Evolutionary conservation across 148 eudicot genomes (phyloP), one percentile per base, ranked within the genome.

Genomic region (Persicaria maculosa): DNA sequence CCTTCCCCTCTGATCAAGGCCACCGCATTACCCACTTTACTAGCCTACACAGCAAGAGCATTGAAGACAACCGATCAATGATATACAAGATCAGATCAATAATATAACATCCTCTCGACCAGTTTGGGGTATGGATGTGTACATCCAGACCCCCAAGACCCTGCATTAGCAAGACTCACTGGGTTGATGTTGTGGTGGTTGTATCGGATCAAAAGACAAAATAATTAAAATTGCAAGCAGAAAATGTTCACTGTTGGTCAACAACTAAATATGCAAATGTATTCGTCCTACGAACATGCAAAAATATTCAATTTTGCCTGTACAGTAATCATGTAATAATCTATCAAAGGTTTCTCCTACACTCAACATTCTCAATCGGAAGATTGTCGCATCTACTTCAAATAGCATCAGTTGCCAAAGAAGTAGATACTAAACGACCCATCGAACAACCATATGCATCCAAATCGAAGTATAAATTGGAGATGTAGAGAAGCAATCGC

Each of bases 1-100:
- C 92, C 93, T 81, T 85, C 76, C 52, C 98, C 97, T 82, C 76
- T 90, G 47, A 95, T 84, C 75, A 92, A 80, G 72, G 97, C 93
- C 77, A 92, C 97, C 71, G 97, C 98, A 77, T 86, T 93, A 54
- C 90, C 98, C 78, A 87, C 83, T 77, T 80, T 77, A 68, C 59
- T 71, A 80, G 81, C 88, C 92, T 90, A 81, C 76, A 80, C 40
- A 40, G 40, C 12, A 55, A 1, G 8, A 31, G 45, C 69, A 31
- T 31, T 31, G 1, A 31, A 31, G 36, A 31, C 36, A 1, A 31
- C 36, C 1, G 1, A 31, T 31, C 36, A 31, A 31, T 31, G 2
- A 31, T 31, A 31, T 31, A 31, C 36, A 31, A 31, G 36, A 31
- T 31, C 36, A 31, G 0, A 31, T 31, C 36, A 31, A 0, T 31